These are phyloP conservation scores for Iris macrosiphon DNA, from an alignment of 106 monocot species.

Conservation along the genomic window DNA sequence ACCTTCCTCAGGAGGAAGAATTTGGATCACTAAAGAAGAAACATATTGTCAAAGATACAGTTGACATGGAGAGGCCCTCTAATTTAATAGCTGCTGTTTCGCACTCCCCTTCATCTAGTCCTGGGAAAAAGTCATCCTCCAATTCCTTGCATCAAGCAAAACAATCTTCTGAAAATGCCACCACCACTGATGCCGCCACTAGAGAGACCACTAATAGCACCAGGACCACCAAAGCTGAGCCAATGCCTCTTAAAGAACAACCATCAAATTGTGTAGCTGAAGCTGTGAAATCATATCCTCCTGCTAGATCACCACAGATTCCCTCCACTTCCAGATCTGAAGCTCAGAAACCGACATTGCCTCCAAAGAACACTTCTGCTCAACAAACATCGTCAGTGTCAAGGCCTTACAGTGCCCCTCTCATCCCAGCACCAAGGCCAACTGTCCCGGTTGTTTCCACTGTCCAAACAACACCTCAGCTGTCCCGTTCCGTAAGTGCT, in stretches of 20 bases:
- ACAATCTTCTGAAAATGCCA: constrained; percentile 9
- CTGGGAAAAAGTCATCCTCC: no score
- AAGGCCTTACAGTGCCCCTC: constrained; percentile 81
- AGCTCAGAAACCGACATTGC: constrained; percentile 22
- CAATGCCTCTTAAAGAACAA: constrained; percentile 11
- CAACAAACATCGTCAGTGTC: constrained; percentile 26
- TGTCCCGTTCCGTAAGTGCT: constrained; percentile 62
- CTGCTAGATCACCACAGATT: constrained; percentile 17
- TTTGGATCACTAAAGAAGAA: constrained; percentile 24
- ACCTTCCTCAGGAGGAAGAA: constrained; percentile 20
- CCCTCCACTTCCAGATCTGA: constrained; percentile 32
- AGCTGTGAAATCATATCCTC: not conserved
- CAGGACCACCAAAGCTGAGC: not conserved
- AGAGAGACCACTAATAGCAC: no score
- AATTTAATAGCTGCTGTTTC: no score
- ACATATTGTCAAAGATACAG: constrained; percentile 23
- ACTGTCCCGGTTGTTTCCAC: constrained; percentile 20
- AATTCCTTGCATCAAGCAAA: constrained; percentile 17
- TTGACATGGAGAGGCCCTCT: constrained; percentile 19
- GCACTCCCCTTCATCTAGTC: no score
- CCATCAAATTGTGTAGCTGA: constrained; percentile 7
- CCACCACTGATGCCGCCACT: no score
- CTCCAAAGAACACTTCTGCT: constrained; percentile 12
- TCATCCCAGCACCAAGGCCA: constrained; percentile 51
- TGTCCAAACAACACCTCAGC: constrained; percentile 30